These are phyloP conservation scores for Lupinus albus DNA, from an alignment of 306 rosid species.

Conservation along the genomic window DNA sequence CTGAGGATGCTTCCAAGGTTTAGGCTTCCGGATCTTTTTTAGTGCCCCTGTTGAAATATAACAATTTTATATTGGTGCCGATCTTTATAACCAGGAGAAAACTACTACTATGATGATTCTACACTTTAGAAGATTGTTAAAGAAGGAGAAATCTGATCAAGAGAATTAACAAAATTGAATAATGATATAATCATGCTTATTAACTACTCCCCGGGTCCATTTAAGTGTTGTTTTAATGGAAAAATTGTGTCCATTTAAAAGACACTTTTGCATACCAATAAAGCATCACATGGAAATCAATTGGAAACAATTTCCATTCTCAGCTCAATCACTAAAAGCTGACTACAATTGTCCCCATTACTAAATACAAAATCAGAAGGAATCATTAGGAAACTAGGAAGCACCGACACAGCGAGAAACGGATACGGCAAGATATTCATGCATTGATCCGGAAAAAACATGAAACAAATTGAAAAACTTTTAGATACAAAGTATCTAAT, in stretches of 20 bases:
- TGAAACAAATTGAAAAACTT: no score
- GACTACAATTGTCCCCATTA: not conserved
- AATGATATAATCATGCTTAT: no score
- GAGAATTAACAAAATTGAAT: not conserved
- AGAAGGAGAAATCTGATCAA: not conserved
- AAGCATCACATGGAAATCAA: not conserved
- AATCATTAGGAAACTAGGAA: not conserved
- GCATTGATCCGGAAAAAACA: no score
- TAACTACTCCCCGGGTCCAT: no score
- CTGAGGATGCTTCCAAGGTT: slow-evolving; percentile 99
- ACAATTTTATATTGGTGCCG: slow-evolving; percentile 31
- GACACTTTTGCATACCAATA: not conserved
- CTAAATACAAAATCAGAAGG: not conserved
- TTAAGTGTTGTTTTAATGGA: no score
- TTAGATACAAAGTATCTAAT: no score
- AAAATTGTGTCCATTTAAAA: no score
- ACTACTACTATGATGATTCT: slow-evolving; percentile 30
- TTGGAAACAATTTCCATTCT: slow-evolving; percentile 8
- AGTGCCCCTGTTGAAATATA: slow-evolving; percentile 55
- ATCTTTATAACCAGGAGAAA: slow-evolving; percentile 14
- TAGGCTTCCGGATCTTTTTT: slow-evolving; percentile 89
- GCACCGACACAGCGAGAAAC: no score
- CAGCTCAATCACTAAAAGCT: slow-evolving; percentile 24
- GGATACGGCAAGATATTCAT: no score
- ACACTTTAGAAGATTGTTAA: not conserved